These are phyloP conservation scores for Citrus maxima DNA, from an alignment of 345 rosid genomes.

Conservation along the genomic window DNA sequence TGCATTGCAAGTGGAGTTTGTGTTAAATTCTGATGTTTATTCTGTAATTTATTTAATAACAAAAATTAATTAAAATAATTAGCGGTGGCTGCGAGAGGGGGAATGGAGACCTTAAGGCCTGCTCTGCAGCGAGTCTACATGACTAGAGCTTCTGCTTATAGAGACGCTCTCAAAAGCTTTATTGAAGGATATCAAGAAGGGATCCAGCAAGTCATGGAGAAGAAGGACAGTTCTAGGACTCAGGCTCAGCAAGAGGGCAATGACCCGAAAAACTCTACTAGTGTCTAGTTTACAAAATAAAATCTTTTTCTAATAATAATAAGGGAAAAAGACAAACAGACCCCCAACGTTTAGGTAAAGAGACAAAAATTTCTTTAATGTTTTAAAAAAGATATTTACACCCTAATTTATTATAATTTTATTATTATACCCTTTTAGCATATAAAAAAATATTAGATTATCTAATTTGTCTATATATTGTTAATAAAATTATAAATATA, in stretches of 20 bases:
- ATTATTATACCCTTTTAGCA: too few relatives aligned
- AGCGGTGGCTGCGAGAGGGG: slow-evolving; percentile 94
- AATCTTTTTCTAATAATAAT: too few relatives aligned
- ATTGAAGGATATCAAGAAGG: slow-evolving; percentile 82
- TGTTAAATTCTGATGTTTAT: background rate
- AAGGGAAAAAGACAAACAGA: too few relatives aligned
- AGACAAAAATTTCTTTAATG: accelerated
- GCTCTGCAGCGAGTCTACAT: slow-evolving; percentile 86
- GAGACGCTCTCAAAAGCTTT: slow-evolving; percentile 77
- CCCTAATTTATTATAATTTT: too few relatives aligned
- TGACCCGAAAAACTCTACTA: slow-evolving; percentile 22
- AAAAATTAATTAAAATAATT: slow-evolving; percentile 9
- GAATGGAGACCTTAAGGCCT: slow-evolving; percentile 82
- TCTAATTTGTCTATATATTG: too few relatives aligned
- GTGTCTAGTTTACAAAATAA: background rate
- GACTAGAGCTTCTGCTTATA: slow-evolving; percentile 81
- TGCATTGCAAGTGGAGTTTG: too few relatives aligned
- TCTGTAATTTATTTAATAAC: background rate
- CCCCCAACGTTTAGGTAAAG: too few relatives aligned
- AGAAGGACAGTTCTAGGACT: slow-evolving; percentile 40
- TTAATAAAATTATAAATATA: too few relatives aligned
- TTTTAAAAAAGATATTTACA: too few relatives aligned
- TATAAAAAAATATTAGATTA: too few relatives aligned
- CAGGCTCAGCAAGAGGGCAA: slow-evolving; percentile 26
- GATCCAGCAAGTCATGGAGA: slow-evolving; percentile 61